phyloP scores from a whole-genome alignment of 2,329 filamentous ascomycete genomes.

The Cladosporium sp. region DNA sequence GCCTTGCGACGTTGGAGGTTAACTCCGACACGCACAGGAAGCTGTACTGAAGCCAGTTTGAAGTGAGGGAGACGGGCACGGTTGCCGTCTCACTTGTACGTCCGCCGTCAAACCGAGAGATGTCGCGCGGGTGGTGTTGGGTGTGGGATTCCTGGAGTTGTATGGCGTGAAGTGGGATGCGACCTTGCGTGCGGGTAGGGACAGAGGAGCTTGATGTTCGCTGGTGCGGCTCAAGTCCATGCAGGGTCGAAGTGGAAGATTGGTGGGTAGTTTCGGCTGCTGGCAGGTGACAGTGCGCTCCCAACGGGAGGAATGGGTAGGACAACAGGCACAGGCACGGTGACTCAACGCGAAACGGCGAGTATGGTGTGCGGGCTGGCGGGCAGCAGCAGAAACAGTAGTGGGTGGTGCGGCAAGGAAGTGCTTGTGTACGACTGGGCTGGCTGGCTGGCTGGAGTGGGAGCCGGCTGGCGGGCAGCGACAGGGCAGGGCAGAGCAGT shows the following conservation, averaged over 20 bases:
- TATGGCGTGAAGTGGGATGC: constrained; percentile 18
- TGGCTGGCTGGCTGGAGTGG: background rate
- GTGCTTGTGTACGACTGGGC: constrained; percentile 11
- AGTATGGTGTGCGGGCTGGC: constrained; percentile 15
- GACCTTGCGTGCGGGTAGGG: constrained; percentile 14
- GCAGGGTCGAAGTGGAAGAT: constrained; percentile 13
- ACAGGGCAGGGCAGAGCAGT: background rate
- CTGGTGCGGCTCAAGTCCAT: constrained; percentile 18
- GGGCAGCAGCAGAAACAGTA: background rate
- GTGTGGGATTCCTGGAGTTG: background rate
- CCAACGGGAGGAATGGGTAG: constrained; percentile 16
- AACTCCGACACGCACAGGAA: constrained; percentile 32
- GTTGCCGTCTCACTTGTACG: constrained; percentile 20
- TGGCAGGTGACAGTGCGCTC: constrained; percentile 17
- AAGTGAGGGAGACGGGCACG: constrained; percentile 19
- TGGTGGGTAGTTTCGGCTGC: constrained; percentile 10
- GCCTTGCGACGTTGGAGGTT: constrained; percentile 22
- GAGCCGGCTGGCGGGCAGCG: background rate
- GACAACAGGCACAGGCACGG: constrained; percentile 16
- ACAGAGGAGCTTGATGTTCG: constrained; percentile 11
- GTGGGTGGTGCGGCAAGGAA: constrained; percentile 17
- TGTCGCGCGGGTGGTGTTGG: constrained; percentile 7
- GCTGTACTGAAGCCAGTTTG: constrained; percentile 38
- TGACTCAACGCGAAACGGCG: constrained; percentile 18
- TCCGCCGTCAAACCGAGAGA: constrained; percentile 18